Percentiles rank a stretch among this genome's conserved stretches.
These are phyloP conservation scores for Gracilaria caudata DNA, from an alignment of 23 red algal genomes.

Conservation along the genomic window DNA sequence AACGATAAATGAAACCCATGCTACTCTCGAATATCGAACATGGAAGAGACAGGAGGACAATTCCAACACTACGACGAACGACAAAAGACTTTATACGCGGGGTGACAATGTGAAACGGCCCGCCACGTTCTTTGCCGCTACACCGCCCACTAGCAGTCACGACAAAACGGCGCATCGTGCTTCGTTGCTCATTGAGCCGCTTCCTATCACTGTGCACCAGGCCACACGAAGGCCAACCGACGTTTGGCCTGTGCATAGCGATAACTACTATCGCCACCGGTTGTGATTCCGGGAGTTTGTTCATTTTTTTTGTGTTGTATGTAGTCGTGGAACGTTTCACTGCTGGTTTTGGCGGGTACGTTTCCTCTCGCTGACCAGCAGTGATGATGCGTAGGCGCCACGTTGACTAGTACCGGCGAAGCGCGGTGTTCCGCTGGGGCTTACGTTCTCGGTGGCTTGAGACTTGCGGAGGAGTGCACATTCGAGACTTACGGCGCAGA, in stretches of 20 bases:
- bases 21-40: background rate
- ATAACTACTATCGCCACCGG: background rate
- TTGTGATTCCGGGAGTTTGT: background rate
- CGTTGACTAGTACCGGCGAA: background rate
- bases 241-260: background rate
- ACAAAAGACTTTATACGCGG: background rate
- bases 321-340: background rate
- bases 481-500: background rate
- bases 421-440: background rate
- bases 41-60: background rate
- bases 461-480: background rate
- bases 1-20: background rate
- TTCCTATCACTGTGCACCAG: background rate
- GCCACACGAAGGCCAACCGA: background rate
- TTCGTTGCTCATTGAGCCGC: background rate
- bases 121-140: background rate
- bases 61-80: background rate
- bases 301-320: background rate
- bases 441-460: background rate
- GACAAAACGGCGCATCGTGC: background rate
- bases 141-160: background rate
- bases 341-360: background rate
- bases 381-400: background rate
- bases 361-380: background rate
- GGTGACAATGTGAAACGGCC: background rate